These are phyloP conservation scores for Lachnellula subtilissima DNA, from an alignment of 2,329 filamentous ascomycete genomes.

Conservation along the genomic window DNA sequence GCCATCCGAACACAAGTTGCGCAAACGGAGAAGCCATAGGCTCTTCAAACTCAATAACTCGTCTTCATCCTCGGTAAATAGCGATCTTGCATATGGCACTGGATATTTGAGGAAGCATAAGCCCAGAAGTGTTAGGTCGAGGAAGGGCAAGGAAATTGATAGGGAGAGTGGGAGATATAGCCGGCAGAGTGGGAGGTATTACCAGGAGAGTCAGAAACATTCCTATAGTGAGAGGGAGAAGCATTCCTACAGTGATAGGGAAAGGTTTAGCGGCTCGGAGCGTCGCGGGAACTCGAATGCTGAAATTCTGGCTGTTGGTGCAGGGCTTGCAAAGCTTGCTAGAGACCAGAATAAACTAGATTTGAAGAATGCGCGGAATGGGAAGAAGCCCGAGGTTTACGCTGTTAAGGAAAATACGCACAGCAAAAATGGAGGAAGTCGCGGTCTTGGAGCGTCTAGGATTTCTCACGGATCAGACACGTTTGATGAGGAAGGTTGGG, in stretches of 20 bases:
- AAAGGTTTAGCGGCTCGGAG: constrained; percentile 6
- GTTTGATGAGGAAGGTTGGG: constrained; percentile 51
- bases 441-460: constrained; percentile 25
- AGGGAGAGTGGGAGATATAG: constrained; percentile 23
- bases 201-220: constrained; percentile 3
- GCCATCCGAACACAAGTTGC: constrained; percentile 47
- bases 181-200: background rate
- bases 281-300: constrained; percentile 35
- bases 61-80: constrained; percentile 63
- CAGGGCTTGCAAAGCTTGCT: constrained; percentile 42
- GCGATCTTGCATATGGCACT: constrained; percentile 62
- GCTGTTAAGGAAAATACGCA: constrained; percentile 6
- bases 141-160: constrained; percentile 26
- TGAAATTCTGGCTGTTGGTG: constrained; percentile 43
- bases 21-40: constrained; percentile 43
- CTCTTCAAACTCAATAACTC: constrained; percentile 58
- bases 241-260: constrained; percentile 4
- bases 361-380: constrained; percentile 30
- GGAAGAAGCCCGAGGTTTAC: constrained; percentile 16
- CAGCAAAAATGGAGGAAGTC: constrained; percentile 14
- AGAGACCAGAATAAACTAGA: constrained; percentile 34
- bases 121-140: constrained; percentile 21
- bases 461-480: constrained; percentile 28
- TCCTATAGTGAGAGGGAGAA: constrained; percentile 6
- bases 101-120: constrained; percentile 41